Evolutionary conservation across 495 filamentous ascomycete genomes (phyloP), one percentile per base, ranked within the genome.

Genomic region (Penicillium roqueforti): DNA sequence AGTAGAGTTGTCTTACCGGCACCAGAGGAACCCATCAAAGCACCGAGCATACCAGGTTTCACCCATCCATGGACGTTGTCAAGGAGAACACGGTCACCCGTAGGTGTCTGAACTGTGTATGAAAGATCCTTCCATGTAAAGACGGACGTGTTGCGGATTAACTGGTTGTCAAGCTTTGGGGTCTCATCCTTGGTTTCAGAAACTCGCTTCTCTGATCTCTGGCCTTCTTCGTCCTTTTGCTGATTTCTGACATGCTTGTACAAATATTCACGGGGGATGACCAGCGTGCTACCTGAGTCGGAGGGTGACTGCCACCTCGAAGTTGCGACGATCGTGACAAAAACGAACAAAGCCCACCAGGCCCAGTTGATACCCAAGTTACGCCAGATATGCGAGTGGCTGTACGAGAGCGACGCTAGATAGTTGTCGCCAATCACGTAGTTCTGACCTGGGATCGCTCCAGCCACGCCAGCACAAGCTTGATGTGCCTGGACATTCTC

Each of bases 1-100:
- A 79, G 66, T 5, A 85, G 64, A 0, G 82, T 85, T 5, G 82
- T 85, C 48, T 85, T 85, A 20, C 82, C 82, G 3, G 82, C 82
- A 14, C 82, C 82, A 25, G 80, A 83, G 13, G 77, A 76, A 11
- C 82, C 82, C 76, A 91, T 87, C 8, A 91, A 70, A 1, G 87
- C 87, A 14, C 84, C 81, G 55, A 91, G 73, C 62, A 83, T 78
- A 45, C 91, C 91, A 20, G 91, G 91, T 64, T 93, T 93, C 47
- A 95, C 88, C 87, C 88, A 96, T 38, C 91, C 91, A 58, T 89
- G 84, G 3, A 95, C 85, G 55, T 93, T 76, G 56, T 95, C 84
- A 16, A 96, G 75, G 3, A 91, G 72, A 2, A 69, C 47, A 23
- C 68, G 62, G 51, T 63, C 78, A 19, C 62, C 75, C 45, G 60